Base-by-base conservation (phyloP, 148 eudicot genomes). In the Fagopyrum homotropicum region DNA sequence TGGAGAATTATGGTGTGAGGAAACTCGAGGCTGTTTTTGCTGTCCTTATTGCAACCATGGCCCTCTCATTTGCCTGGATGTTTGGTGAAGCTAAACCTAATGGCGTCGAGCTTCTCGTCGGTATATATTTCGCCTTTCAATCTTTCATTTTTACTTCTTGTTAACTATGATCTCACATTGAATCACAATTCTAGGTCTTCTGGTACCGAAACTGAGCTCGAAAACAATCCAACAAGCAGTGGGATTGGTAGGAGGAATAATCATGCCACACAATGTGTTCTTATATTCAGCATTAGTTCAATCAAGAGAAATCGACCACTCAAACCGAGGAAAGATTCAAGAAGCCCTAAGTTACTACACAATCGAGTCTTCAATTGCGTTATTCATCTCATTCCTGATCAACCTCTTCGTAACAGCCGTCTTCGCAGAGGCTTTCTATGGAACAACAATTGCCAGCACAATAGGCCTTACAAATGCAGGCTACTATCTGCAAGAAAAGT, bases 201-300 rank as follows among this genome's bases (percentile, higher is more conserved):
- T 89, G 82, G 83, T 96, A 72, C 99, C 99, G 16, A 96, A 89
- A 74, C 89, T 96, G 48, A 90, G 88, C 87, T 96, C 99, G 1
- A 89, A 55, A 83, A 96, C 99, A 45, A 83, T 96, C 73, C 85
- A 90, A 45, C 99, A 92, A 78, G 99, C 99, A 7, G 99, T 96
- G 50, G 99, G 93, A 46, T 88, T 96, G n/a, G 98, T 96, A 40
- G 99, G 99, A 57, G 92, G 98, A 86, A 87, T 96, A 63, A 92
- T 96, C 74, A 96, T 92, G 99, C 99, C 99, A 30, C 99, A 96
- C 81, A 96, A 96, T 73, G 98, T 96, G 19, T 96, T 92, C 83
- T 73, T 96, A 68, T 98, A 96, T 78, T 96, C 99, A 40, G 99
- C 99, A 60, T 89, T 96, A 12, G 99, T 96, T 11, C 99, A 92